Evolutionary conservation across 768 basidiomycete genomes (phyloP).

Genomic region (Boletus vermiculosoides): DNA sequence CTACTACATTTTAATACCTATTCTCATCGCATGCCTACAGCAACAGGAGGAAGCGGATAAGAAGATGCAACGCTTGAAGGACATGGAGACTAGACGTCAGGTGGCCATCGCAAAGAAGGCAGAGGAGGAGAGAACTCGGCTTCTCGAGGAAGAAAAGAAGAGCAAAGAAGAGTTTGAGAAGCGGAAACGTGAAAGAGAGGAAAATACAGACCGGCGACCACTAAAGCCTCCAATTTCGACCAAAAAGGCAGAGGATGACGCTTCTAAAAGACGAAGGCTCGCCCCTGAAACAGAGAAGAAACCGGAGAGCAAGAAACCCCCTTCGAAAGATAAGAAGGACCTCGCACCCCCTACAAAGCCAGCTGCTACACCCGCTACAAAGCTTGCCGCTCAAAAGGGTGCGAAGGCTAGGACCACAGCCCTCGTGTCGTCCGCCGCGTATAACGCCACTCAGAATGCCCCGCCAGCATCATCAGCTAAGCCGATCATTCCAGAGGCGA

Average conservation of each 20-base stretch:
- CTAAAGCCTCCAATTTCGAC: conserved; percentile 42
- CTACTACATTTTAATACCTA: not conserved
- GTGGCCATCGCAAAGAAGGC: conserved; percentile 68
- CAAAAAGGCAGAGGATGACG: conserved; percentile 79
- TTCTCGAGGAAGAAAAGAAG: conserved; percentile 67
- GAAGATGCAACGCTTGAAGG: conserved; percentile 68
- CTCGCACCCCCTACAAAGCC: conserved; percentile 26
- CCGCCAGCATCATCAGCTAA: conserved; percentile 28
- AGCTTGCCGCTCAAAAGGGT: conserved; percentile 35
- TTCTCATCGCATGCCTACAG: conserved; percentile 40
- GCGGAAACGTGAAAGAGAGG: conserved; percentile 80
- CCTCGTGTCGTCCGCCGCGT: conserved; percentile 39
- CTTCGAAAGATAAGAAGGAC: conserved; percentile 54
- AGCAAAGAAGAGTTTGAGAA: conserved; percentile 71
- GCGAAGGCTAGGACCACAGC: conserved; percentile 32
- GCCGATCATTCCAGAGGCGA: conserved; percentile 31
- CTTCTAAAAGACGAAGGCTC: conserved; percentile 69
- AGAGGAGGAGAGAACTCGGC: conserved; percentile 68
- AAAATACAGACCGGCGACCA: conserved; percentile 67
- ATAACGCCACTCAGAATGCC: conserved; percentile 39
- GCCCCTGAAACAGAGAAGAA: conserved; percentile 54
- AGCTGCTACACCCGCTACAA: conserved; percentile 25
- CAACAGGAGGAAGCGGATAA: conserved; percentile 88
- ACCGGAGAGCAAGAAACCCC: conserved; percentile 56
- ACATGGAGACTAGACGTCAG: conserved; percentile 82